A percentile compares a stretch with the other conserved stretches of the same genome.
Evolutionary conservation across 192 early-diverging fungal genomes (phyloP).

Genomic region (Coemansia sp.): DNA sequence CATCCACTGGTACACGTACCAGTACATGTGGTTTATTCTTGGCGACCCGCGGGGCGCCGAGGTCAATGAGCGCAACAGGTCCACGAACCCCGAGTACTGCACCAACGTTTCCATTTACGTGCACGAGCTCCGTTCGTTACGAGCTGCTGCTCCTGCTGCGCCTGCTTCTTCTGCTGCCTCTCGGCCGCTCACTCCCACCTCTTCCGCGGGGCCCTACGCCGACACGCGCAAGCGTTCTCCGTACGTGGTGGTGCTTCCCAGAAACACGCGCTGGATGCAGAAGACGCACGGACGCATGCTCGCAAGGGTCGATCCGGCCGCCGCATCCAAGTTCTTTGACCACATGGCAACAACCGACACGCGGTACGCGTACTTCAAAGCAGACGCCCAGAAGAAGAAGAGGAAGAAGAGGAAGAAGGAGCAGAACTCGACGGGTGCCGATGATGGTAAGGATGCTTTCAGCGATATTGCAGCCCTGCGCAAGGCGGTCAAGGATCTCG

Average conservation of each 20-base stretch:
- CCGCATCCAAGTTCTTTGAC: background rate
- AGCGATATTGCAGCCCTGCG: background rate
- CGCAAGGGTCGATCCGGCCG: background rate
- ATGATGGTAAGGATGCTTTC: no score
- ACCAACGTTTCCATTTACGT: background rate
- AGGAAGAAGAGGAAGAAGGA: no score
- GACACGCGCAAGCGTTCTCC: background rate
- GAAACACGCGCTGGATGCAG: background rate
- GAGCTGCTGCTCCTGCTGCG: no score
- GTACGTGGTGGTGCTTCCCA: background rate
- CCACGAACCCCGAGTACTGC: background rate
- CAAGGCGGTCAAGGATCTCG: background rate
- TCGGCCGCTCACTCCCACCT: background rate
- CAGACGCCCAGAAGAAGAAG: background rate
- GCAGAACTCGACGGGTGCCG: no score
- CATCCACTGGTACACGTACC: constrained; percentile 33
- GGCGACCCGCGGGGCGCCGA: constrained; percentile 4
- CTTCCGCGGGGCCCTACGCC: background rate
- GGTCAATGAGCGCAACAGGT: background rate
- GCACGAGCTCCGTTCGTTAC: background rate
- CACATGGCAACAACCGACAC: background rate
- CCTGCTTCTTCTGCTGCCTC: no score
- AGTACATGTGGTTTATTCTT: constrained; percentile 47
- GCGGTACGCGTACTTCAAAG: background rate
- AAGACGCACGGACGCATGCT: background rate